These are phyloP conservation scores for Gliomastix tumulicola DNA, from an alignment of 2,329 filamentous ascomycete genomes.

Conservation along the genomic window DNA sequence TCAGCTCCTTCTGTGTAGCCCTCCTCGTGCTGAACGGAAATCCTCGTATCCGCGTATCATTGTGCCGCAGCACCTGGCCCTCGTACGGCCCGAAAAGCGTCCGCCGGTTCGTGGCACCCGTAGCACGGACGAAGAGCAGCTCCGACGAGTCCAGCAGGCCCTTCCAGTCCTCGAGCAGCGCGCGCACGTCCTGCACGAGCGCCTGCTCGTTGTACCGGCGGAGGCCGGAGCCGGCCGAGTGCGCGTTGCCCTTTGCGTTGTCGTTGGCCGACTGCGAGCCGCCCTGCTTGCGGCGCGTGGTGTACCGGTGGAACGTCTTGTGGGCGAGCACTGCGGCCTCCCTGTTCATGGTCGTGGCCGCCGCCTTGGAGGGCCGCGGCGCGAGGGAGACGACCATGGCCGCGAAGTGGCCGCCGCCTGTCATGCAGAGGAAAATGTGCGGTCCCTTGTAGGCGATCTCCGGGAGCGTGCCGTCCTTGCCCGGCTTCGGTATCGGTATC, in stretches of 20 bases:
- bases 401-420: constrained; percentile 94
- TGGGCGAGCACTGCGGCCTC: constrained; percentile 86
- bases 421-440: constrained; percentile 97
- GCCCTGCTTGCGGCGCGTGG: constrained; percentile 91
- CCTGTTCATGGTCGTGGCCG: constrained; percentile 65
- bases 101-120: constrained; percentile 75
- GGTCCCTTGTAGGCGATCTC: constrained; percentile 59
- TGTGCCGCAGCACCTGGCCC: constrained; percentile 70
- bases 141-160: constrained; percentile 76
- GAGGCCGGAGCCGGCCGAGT: constrained; percentile 85
- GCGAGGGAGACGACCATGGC: constrained; percentile 90
- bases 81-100: constrained; percentile 91
- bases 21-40: constrained; percentile 92
- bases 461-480: constrained; percentile 51
- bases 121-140: constrained; percentile 82
- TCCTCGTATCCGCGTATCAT: constrained; percentile 73
- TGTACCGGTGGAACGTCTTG: constrained; percentile 97
- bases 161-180: constrained; percentile 79
- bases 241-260: constrained; percentile 84
- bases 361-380: constrained; percentile 67
- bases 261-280: constrained; percentile 93
- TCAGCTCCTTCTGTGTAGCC: constrained; percentile 88
- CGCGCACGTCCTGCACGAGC: constrained; percentile 79
- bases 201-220: constrained; percentile 93
- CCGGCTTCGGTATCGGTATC: constrained; percentile 41